Evolutionary conservation across 768 basidiomycete genomes (phyloP), one percentile per base, ranked within the genome.

Genomic region (Russula virescens): DNA sequence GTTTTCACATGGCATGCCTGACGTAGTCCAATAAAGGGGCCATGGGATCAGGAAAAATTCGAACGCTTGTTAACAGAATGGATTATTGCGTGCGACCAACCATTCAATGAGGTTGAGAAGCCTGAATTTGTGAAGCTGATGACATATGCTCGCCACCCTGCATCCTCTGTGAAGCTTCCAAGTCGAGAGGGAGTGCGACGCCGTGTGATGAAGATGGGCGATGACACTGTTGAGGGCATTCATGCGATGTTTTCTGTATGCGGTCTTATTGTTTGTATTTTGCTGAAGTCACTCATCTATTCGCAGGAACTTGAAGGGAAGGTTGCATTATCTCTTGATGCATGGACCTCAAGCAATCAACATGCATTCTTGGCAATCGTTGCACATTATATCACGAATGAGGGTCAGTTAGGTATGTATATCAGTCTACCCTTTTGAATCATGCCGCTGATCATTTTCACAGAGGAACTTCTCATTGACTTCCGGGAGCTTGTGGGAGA

Each of bases 301-400:
- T n/a, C n/a, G n/a, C n/a, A 16, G 31, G 8, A 31, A 3, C 31
- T 31, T 3, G 31, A 31, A 31, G 31, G 31, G 31, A 31, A 31
- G 8, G 31, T 31, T 31, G 31, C 31, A 4, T 8, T 31, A 8
- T 57, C 55, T 0, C 45, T 57, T 5, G 34, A 57, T 23, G 45
- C 13, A 3, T 57, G 55, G 55, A 47, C 54, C n/a, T 55, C 54
- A 28, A 55, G 54, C 42, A 55, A 55, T 21, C 19, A 45, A 3
- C n/a, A 55, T 25, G 31, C 55, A 0, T 58, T 58, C 13, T 21
- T 58, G 46, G 47, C 47, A 0, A 58, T 58, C 1, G 35, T 58
- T 18, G 18, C 35, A n/a, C 56, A 58, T 21, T 58, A 58, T 26
- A 9, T 58, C 0, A 49, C 5, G 0, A 40, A 49, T 19, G 35